phyloP scores from a whole-genome alignment of 208 protist genomes.

The Trypanosomatidae sp. region DNA sequence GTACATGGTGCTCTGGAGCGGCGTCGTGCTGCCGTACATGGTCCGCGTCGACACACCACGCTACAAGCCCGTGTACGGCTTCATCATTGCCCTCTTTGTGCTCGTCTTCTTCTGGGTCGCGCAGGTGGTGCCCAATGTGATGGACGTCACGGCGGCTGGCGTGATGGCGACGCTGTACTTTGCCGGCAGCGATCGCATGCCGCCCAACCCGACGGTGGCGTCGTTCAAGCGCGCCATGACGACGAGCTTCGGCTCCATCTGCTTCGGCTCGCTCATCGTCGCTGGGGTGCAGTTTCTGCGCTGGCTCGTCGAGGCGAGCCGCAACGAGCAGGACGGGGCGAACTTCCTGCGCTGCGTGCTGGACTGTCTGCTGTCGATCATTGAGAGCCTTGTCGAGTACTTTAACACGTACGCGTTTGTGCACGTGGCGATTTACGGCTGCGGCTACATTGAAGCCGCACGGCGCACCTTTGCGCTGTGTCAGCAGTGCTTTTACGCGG shows the following conservation, averaged over 20 bases:
- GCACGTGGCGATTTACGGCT: slow-evolving; percentile 89
- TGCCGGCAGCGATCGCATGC: slow-evolving; percentile 45
- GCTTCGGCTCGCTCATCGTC: slow-evolving; percentile 86
- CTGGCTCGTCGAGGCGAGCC: slow-evolving; percentile 22
- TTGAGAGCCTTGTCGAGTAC: slow-evolving; percentile 71
- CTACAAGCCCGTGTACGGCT: slow-evolving; percentile 14
- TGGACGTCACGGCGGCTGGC: slow-evolving; percentile 71
- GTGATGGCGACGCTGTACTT: slow-evolving; percentile 87
- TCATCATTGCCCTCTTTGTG: slow-evolving; percentile 30
- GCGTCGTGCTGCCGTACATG: slow-evolving; percentile 13
- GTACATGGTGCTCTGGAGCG: slow-evolving; percentile 47
- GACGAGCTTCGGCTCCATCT: slow-evolving; percentile 84
- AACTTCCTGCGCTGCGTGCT: slow-evolving; percentile 20
- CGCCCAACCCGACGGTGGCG: slow-evolving; percentile 43
- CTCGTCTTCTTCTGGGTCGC: slow-evolving; percentile 44
- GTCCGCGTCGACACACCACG: slow-evolving; percentile 16
- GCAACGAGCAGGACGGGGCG: slow-evolving; percentile 13
- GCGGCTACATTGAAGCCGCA: slow-evolving; percentile 78
- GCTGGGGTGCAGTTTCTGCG: slow-evolving; percentile 70
- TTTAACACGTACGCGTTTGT: slow-evolving; percentile 91
- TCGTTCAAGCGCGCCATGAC: slow-evolving; percentile 67
- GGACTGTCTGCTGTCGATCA: slow-evolving; percentile 33
- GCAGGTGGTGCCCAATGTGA: slow-evolving; percentile 69
- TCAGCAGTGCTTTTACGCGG: slow-evolving; percentile 66
- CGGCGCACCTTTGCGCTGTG: slow-evolving; percentile 76